phyloP scores from a whole-genome alignment of 306 rosid species.

The Cucumis sativus region DNA sequence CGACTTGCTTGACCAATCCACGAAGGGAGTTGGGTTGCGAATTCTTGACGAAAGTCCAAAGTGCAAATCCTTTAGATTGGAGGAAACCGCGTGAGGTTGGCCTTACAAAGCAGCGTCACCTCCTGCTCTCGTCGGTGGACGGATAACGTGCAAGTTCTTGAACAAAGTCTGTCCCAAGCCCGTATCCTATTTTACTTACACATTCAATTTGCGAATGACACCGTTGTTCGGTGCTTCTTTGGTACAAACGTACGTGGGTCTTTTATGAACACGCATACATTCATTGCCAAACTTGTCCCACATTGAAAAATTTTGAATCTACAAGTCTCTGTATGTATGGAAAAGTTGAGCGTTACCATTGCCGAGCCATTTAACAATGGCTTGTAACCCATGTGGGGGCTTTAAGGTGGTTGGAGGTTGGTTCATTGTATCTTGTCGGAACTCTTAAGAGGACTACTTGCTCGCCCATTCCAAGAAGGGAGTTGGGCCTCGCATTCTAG shows the following conservation, averaged over 20 bases:
- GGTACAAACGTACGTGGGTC: too few relatives aligned
- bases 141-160: too few relatives aligned
- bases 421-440: neutral
- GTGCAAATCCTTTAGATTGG: neutral
- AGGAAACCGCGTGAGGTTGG: conserved; percentile 21
- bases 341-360: neutral
- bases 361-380: neutral
- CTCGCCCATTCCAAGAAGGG: neutral
- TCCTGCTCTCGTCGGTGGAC: too few relatives aligned
- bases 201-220: too few relatives aligned
- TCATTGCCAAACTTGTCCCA: too few relatives aligned
- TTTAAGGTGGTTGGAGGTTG: neutral
- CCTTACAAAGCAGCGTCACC: conserved; percentile 17
- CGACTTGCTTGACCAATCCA: neutral
- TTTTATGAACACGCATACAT: too few relatives aligned
- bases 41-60: neutral
- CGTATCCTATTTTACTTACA: too few relatives aligned
- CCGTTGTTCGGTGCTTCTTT: too few relatives aligned
- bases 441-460: neutral
- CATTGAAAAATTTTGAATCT: neutral
- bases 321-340: neutral
- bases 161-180: too few relatives aligned
- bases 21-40: neutral
- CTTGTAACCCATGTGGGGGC: neutral
- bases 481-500: neutral